phyloP scores from a whole-genome alignment of 1,284 basidiomycete genomes.

The Caloboletus inedulis region DNA sequence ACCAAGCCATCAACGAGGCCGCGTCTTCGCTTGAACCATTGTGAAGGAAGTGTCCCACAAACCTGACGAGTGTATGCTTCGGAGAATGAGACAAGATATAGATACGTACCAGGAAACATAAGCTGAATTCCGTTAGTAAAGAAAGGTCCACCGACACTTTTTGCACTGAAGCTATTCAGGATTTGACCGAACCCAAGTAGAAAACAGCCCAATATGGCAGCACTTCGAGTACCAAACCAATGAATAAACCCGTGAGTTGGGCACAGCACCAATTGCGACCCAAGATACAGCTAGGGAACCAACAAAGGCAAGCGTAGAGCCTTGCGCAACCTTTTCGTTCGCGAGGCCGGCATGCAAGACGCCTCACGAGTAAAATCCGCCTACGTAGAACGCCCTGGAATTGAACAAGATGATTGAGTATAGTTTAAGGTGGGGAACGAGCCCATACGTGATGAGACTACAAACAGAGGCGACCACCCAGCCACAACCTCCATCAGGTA shows the following conservation, averaged over 20 bases:
- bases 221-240: conserved; percentile 25
- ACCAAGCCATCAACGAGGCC: conserved; percentile 37
- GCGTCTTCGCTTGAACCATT: conserved; percentile 33
- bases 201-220: conserved; percentile 25
- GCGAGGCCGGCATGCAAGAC: conserved; percentile 30
- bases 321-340: conserved; percentile 21
- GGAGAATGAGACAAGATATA: neutral
- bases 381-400: conserved; percentile 25
- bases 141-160: conserved; percentile 27
- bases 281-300: conserved; percentile 30
- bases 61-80: conserved; percentile 12
- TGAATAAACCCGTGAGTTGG: conserved; percentile 30
- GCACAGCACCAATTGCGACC: conserved; percentile 30
- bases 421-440: neutral
- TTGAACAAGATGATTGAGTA: neutral
- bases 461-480: conserved; percentile 23
- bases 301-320: conserved; percentile 32
- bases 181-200: conserved; percentile 29
- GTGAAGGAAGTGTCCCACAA: conserved; percentile 32
- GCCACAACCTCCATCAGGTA: conserved; percentile 26
- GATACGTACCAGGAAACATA: conserved; percentile 24
- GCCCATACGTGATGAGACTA: conserved; percentile 23
- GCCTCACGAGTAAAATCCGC: conserved; percentile 32
- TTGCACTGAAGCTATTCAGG: conserved; percentile 29
- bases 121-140: conserved; percentile 28